Conservation (phyloP, 345 rosid genomes). For the Gossypium rotundifolium region DNA sequence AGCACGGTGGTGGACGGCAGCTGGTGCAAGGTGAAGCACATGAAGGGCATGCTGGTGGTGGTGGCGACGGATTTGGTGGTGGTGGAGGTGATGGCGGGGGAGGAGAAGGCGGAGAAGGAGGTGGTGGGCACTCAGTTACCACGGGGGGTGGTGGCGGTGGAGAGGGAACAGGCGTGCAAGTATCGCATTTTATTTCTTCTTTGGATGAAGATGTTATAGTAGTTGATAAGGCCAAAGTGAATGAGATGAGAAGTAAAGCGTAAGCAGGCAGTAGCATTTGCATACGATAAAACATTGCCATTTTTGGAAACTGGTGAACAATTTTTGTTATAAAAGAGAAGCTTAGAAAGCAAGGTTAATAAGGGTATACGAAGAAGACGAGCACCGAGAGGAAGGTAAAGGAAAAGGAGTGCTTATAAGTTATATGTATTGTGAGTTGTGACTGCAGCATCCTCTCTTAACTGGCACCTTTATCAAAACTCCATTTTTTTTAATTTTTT, state of each 20-base stretch:
- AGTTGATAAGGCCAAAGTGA: background rate
- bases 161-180: slow-evolving; percentile 17
- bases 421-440: slow-evolving; percentile 10
- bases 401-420: background rate
- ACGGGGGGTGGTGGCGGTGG: slow-evolving; percentile 21
- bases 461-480: background rate
- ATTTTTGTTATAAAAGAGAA: background rate
- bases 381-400: background rate
- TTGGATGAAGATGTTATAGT: slow-evolving; percentile 9
- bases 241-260: background rate
- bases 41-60: slow-evolving; percentile 12
- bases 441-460: slow-evolving; percentile 19
- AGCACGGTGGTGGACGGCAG: background rate
- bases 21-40: background rate
- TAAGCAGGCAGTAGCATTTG: background rate
- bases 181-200: slow-evolving; percentile 18
- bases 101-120: slow-evolving; percentile 18
- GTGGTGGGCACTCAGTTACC: slow-evolving; percentile 22
- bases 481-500: too few species aligned
- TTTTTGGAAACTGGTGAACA: background rate
- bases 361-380: slow-evolving; percentile 7
- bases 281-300: background rate
- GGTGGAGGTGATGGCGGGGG: slow-evolving; percentile 7
- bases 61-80: slow-evolving; percentile 5
- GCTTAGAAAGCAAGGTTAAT: background rate